Conservation (phyloP, 306 rosid genomes). For the Oemleria cerasiformis region DNA sequence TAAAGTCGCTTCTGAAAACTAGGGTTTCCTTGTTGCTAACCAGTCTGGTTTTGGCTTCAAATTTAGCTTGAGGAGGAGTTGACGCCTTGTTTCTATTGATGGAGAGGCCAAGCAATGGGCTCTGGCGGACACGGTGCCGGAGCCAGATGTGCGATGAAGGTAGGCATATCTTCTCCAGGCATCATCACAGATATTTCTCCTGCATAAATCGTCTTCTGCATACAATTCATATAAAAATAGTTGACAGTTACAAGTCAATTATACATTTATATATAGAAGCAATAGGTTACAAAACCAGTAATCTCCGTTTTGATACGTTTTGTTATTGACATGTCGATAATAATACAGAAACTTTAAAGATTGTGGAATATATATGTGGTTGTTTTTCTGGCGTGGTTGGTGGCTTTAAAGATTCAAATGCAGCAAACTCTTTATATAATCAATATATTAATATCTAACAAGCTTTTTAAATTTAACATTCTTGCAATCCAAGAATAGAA, state of each 20-base stretch:
- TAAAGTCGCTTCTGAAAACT: not conserved
- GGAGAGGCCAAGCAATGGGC: constrained; percentile 38
- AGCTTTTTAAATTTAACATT: constrained; percentile 21
- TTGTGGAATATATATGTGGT: no score
- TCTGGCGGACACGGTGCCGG: constrained; percentile 48
- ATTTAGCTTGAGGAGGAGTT: constrained; percentile 17
- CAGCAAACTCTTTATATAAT: not conserved
- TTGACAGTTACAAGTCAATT: no score
- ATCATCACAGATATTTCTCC: constrained; percentile 64
- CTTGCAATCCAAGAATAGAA: constrained; percentile 35
- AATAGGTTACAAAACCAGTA: no score
- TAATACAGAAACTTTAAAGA: no score
- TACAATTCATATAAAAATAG: not conserved
- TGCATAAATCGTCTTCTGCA: constrained; percentile 45
- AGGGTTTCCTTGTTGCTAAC: not conserved
- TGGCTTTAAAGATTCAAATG: constrained; percentile 13
- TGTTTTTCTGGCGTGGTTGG: constrained; percentile 23
- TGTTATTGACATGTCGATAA: no score
- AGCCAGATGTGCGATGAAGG: constrained; percentile 67
- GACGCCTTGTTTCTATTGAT: constrained; percentile 23
- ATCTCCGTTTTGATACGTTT: no score
- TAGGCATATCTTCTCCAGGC: constrained; percentile 64
- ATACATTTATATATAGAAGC: no score
- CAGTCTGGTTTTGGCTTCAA: constrained; percentile 1
- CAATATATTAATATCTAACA: not conserved